Evolutionary conservation across 1,284 basidiomycete species (phyloP).

Genomic region (Apiotrichum veenhuisii): DNA sequence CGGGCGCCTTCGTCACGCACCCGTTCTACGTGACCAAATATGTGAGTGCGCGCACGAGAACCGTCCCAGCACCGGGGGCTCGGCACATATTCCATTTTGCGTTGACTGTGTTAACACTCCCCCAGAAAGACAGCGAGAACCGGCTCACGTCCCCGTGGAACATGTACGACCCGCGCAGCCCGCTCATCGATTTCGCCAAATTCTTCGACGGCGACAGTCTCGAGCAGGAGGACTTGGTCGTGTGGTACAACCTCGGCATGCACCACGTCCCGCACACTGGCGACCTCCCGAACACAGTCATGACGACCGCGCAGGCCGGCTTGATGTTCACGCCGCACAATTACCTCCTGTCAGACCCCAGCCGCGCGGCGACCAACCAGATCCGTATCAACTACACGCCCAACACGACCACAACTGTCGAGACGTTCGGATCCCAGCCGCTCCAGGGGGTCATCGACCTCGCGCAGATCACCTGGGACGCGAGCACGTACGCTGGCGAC

Average conservation of each 20-base stretch:
- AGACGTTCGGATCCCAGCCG: slow-evolving; percentile 26
- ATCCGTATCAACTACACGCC: slow-evolving; percentile 34
- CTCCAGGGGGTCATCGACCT: slow-evolving; percentile 28
- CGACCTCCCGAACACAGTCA: slow-evolving; percentile 32
- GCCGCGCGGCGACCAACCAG: slow-evolving; percentile 28
- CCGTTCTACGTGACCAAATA: slow-evolving; percentile 3
- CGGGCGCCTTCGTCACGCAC: slow-evolving; percentile 32
- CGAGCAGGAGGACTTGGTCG: slow-evolving; percentile 43
- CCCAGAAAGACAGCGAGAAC: slow-evolving; percentile 29
- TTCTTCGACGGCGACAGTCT: slow-evolving; percentile 44
- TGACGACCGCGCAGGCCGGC: slow-evolving; percentile 31
- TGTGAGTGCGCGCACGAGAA: too few species aligned
- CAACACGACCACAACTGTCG: slow-evolving; percentile 20
- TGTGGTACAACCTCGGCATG: slow-evolving; percentile 25
- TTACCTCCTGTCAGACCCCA: slow-evolving; percentile 14
- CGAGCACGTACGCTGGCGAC: slow-evolving; percentile 27
- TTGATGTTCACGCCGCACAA: slow-evolving; percentile 40
- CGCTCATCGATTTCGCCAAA: slow-evolving; percentile 28
- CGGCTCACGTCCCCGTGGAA: slow-evolving; percentile 19
- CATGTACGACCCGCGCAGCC: slow-evolving; percentile 21
- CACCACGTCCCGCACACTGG: slow-evolving; percentile 26
- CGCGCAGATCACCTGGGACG: slow-evolving; percentile 19
- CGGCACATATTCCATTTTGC: too few species aligned
- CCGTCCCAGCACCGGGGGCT: too few species aligned
- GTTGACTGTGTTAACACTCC: too few species aligned